Conservation (phyloP, 257 asterid genomes). For the Penstemon davidsonii region DNA sequence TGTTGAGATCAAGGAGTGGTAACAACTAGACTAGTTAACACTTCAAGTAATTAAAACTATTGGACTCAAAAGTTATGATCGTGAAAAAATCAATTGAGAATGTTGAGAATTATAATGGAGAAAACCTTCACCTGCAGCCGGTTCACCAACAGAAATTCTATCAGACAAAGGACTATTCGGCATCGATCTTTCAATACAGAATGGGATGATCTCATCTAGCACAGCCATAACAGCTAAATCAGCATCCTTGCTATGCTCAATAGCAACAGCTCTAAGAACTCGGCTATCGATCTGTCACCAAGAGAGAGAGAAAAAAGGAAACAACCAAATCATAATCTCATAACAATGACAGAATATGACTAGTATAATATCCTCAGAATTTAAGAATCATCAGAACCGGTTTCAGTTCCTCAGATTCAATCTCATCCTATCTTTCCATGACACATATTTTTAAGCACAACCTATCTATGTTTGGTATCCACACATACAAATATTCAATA, state of each 20-base stretch:
- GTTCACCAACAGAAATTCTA: slow-evolving; percentile 13
- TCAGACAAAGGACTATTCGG: slow-evolving; percentile 33
- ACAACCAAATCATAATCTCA: neutral
- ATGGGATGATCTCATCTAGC: slow-evolving; percentile 67
- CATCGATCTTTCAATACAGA: slow-evolving; percentile 37
- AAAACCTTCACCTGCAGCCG: slow-evolving; percentile 41
- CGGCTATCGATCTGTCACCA: slow-evolving; percentile 64
- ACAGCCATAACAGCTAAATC: slow-evolving; percentile 70
- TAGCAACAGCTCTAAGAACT: slow-evolving; percentile 74
- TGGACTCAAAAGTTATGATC: no score
- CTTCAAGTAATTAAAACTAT: no score
- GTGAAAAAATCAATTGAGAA: no score
- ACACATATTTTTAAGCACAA: no score
- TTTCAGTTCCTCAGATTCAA: no score
- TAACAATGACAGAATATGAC: neutral
- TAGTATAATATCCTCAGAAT: neutral
- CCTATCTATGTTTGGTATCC: neutral
- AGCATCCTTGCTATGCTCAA: slow-evolving; percentile 73
- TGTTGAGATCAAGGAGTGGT: no score
- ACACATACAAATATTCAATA: neutral
- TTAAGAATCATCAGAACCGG: no score
- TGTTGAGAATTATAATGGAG: neutral
- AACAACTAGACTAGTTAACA: no score
- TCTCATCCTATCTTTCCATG: no score
- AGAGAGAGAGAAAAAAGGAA: no score